Evolutionary conservation across 352 stramenopile species (phyloP).

Genomic region (Paralagenidium karlingii): DNA sequence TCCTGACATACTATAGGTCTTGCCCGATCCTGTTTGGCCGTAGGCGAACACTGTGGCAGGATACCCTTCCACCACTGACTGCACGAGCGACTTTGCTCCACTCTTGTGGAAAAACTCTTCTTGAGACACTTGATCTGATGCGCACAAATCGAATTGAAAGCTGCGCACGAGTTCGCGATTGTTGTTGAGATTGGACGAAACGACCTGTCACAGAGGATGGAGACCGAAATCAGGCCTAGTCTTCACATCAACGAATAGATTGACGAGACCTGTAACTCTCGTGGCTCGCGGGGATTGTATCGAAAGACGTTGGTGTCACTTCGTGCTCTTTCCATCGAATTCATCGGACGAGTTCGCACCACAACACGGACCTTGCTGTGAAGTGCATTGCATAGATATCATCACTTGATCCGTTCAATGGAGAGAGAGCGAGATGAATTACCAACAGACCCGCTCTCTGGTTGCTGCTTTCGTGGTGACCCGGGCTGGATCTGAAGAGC

Average conservation of each 20-base stretch:
- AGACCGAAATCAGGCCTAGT: too few species aligned
- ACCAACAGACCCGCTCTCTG: too few species aligned
- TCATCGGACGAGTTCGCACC: conserved; percentile 52
- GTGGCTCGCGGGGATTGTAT: conserved; percentile 26
- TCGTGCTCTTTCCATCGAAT: conserved; percentile 22
- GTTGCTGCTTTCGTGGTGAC: too few species aligned
- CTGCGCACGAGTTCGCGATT: conserved; percentile 52
- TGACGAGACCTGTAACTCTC: conserved; percentile 28
- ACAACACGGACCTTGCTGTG: conserved; percentile 36
- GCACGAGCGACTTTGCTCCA: conserved; percentile 39
- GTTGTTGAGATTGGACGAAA: conserved; percentile 20
- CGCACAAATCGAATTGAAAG: conserved; percentile 69
- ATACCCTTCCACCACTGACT: conserved; percentile 59
- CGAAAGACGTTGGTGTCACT: conserved; percentile 41
- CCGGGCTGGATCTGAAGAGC: too few species aligned
- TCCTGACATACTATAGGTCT: conserved; percentile 73
- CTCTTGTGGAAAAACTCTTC: conserved; percentile 46
- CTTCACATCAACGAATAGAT: conserved; percentile 1
- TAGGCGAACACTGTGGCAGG: conserved; percentile 58
- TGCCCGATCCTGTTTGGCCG: conserved; percentile 49
- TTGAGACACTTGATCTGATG: conserved; percentile 43
- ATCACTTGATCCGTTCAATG: too few species aligned
- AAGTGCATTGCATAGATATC: too few species aligned
- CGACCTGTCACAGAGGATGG: too few species aligned
- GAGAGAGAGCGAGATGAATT: too few species aligned